These are phyloP conservation scores for Haplosporangium sp. DNA, from an alignment of 371 early-diverging fungal genomes.

Conservation along the genomic window DNA sequence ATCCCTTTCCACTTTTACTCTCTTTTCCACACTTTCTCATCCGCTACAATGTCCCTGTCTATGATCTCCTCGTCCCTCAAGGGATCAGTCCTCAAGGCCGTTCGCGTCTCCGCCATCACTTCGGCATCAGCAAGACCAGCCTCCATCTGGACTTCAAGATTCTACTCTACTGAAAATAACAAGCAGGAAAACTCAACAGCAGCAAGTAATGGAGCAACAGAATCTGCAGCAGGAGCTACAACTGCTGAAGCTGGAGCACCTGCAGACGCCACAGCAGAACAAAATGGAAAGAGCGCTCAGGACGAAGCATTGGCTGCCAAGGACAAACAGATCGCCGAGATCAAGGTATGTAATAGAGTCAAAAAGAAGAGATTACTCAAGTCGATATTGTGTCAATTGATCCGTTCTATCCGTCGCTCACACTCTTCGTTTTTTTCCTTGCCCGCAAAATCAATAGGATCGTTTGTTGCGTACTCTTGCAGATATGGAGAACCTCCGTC, in stretches of 20 bases:
- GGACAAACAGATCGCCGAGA: conserved; percentile 83
- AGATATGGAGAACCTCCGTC: conserved; percentile 95
- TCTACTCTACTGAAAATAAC: conserved; percentile 37
- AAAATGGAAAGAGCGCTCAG: conserved; percentile 34
- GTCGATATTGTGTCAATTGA: too few relatives aligned
- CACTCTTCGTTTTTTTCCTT: not conserved
- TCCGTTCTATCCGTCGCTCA: not conserved
- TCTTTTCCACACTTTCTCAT: not conserved
- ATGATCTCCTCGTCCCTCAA: conserved; percentile 49
- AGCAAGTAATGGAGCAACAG: conserved; percentile 7
- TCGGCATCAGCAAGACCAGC: conserved; percentile 25
- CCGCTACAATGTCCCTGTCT: conserved; percentile 34
- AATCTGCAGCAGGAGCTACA: conserved; percentile 11
- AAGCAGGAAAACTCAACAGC: conserved; percentile 11
- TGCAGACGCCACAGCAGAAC: conserved; percentile 9
- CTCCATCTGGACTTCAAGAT: conserved; percentile 40
- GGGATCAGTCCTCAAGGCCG: conserved; percentile 36
- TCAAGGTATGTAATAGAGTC: conserved; percentile 69
- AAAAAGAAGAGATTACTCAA: not conserved
- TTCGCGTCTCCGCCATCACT: conserved; percentile 34
- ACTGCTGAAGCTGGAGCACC: conserved; percentile 6
- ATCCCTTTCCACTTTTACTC: not conserved
- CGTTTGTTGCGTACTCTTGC: conserved; percentile 91
- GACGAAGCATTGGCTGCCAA: conserved; percentile 71
- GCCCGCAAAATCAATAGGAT: conserved; percentile 58